Base-by-base conservation (phyloP, 2,329 filamentous ascomycete species). In the Phyllachora maydis region DNA sequence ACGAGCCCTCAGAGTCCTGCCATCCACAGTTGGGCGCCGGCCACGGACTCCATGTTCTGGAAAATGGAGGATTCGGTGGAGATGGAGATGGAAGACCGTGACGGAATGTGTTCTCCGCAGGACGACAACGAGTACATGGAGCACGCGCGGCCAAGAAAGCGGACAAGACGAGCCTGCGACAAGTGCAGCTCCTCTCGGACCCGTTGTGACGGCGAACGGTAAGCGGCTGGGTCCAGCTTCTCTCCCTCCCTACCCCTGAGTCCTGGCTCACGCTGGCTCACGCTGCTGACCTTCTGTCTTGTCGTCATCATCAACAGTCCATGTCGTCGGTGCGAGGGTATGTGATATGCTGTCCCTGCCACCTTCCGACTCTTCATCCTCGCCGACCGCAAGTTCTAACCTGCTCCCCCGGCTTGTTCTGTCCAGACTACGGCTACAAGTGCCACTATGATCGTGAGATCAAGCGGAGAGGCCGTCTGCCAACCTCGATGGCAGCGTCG, bases 141-240 rank as follows among this genome's bases (percentile, higher is more conserved):
- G n/a, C n/a, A n/a, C n/a, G n/a, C n/a, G n/a, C n/a, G n/a, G n/a
- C n/a, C n/a, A n/a, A n/a, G n/a, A n/a, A 39, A 34, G 26, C 33
- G 41, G 22, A 38, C 39, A 1, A 26, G 35, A 9, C 31, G 44
- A 22, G 46, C 45, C 8, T 49, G 46, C 22, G 45, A 49, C 30
- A 39, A 42, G 16, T 49, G 46, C 34, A 52, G 45, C 24, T 32
- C 37, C 5, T 52, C 49, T 3, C 39, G 50, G 26, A 49, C 47
- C 4, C 40, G 52, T 18, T 56, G 52, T 27, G 46, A 55, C 30
- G 52, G 52, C n/a, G n/a, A n/a, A n/a, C n/a, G n/a, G n/a, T n/a
- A n/a, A n/a, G n/a, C n/a, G n/a, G n/a, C n/a, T n/a, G n/a, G 11
- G 38, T 47, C 14, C 12, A 20, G 7, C 18, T 18, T 14, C 11